Percentiles rank a stretch among this genome's conserved stretches.
These are phyloP conservation scores for Eruca vesicaria DNA, from an alignment of 441 rosid species.

Conservation along the genomic window DNA sequence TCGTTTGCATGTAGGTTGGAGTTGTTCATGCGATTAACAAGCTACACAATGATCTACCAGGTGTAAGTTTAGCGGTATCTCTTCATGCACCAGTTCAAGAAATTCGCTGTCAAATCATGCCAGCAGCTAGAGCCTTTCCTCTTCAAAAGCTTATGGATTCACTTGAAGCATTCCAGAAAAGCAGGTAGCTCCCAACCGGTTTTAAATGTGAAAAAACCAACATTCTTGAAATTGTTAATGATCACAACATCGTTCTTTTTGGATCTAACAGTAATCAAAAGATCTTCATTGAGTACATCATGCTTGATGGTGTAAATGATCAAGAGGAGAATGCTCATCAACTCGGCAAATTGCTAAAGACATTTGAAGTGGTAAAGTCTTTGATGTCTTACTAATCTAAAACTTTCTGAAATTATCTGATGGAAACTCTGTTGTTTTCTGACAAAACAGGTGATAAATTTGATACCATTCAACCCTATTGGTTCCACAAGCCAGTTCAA, in stretches of 20 bases:
- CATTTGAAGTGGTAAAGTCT: conserved; percentile 77
- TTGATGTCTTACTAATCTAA: not conserved
- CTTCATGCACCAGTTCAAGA: conserved; percentile 77
- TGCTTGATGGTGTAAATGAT: conserved; percentile 94
- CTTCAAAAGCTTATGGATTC: conserved; percentile 90
- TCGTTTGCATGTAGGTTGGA: conserved; percentile 68
- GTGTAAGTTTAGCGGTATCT: conserved; percentile 85
- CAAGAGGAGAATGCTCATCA: conserved; percentile 79
- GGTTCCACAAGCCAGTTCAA: conserved; percentile 66
- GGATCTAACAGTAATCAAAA: conserved; percentile 71
- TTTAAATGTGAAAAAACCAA: not conserved
- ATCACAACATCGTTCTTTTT: conserved; percentile 16
- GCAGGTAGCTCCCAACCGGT: conserved; percentile 46
- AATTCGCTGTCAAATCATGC: conserved; percentile 95
- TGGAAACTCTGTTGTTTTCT: conserved; percentile 5
- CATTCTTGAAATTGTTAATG: not conserved
- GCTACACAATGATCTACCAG: conserved; percentile 87
- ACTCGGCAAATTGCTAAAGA: conserved; percentile 73
- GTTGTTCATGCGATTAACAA: conserved; percentile 88
- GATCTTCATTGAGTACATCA: conserved; percentile 86
- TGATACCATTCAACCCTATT: conserved; percentile 96
- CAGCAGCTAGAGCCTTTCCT: conserved; percentile 80
- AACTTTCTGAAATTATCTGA: not conserved
- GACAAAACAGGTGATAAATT: conserved; percentile 71
- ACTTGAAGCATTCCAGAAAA: conserved; percentile 67